Percentiles rank a stretch among this genome's conserved stretches.
These are phyloP conservation scores for Ramichloridium luteum DNA, from an alignment of 2,329 filamentous ascomycete genomes.

Conservation along the genomic window DNA sequence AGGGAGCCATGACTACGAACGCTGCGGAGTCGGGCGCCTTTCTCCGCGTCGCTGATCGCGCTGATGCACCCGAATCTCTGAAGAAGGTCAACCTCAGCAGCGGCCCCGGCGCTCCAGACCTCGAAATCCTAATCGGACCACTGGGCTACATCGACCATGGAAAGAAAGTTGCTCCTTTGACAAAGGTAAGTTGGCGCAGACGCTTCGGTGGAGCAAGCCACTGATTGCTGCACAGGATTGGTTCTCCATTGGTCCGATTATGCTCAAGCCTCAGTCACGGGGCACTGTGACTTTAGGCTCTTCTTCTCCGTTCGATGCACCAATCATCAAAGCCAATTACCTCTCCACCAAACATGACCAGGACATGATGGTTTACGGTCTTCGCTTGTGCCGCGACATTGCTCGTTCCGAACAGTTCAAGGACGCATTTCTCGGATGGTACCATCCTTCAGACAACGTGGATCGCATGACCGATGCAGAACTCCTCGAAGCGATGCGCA, in stretches of 20 bases:
- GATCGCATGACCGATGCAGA: constrained; percentile 6
- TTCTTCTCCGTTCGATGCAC: constrained; percentile 26
- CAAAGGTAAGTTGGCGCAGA: background rate
- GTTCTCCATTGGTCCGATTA: constrained; percentile 8
- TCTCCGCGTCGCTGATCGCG: constrained; percentile 6
- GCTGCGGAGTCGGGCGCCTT: constrained; percentile 9
- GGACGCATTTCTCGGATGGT: constrained; percentile 8
- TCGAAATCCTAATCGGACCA: constrained; percentile 9
- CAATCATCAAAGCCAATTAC: constrained; percentile 32
- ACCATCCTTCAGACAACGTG: constrained; percentile 5
- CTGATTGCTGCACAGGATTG: constrained; percentile 3
- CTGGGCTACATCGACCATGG: constrained; percentile 11
- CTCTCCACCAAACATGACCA: constrained; percentile 11
- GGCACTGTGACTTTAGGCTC: constrained; percentile 30
- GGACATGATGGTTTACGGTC: constrained; percentile 11
- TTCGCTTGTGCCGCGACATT: constrained; percentile 6
- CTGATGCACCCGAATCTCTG: constrained; percentile 8
- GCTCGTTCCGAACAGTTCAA: constrained; percentile 6
- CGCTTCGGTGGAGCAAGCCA: too few species aligned
- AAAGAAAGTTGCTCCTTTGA: constrained; percentile 3
- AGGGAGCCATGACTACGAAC: constrained; percentile 11
- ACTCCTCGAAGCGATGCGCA: constrained; percentile 8
- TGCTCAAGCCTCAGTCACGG: constrained; percentile 27
- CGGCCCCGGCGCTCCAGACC: constrained; percentile 7
- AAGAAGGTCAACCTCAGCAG: constrained; percentile 6